phyloP scores from a whole-genome alignment of 495 filamentous ascomycete genomes.

The Cryomyces minteri region DNA sequence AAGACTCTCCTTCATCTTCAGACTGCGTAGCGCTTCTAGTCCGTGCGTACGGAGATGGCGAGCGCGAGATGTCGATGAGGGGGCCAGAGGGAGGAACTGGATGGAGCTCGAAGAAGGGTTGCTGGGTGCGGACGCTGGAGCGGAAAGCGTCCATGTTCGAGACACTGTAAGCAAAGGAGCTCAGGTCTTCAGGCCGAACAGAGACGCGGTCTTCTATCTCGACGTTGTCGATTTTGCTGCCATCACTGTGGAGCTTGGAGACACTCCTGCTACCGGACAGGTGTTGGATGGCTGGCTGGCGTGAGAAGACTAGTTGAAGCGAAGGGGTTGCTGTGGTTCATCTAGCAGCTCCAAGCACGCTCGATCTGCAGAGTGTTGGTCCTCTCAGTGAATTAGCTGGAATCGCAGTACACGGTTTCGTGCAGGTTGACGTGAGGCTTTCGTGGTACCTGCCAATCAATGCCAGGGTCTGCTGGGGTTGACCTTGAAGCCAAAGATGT shows the following conservation, averaged over 20 bases:
- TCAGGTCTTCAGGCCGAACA: no score
- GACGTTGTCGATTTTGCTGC: neutral
- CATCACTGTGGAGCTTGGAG: constrained; percentile 1
- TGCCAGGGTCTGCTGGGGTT: no score
- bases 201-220: neutral
- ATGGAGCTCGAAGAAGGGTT: constrained; percentile 8
- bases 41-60: constrained; percentile 21
- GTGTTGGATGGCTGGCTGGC: constrained; percentile 20
- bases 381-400: no score
- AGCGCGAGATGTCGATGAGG: constrained; percentile 21
- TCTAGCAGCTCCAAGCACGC: no score
- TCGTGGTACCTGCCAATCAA: no score
- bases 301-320: no score
- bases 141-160: constrained; percentile 7
- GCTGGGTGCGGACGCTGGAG: constrained; percentile 10
- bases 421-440: no score
- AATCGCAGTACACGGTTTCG: no score
- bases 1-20: constrained; percentile 24
- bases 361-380: no score
- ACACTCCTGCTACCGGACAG: constrained; percentile 11
- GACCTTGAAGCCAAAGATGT: no score
- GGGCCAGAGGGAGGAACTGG: constrained; percentile 16
- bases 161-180: constrained; percentile 5
- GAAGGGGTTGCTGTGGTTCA: no score
- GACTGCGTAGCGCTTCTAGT: constrained; percentile 17